Percentiles rank a stretch among this genome's conserved stretches.
Conservation (phyloP, 2,329 filamentous ascomycete genomes). For the Xylaria arbuscula region DNA sequence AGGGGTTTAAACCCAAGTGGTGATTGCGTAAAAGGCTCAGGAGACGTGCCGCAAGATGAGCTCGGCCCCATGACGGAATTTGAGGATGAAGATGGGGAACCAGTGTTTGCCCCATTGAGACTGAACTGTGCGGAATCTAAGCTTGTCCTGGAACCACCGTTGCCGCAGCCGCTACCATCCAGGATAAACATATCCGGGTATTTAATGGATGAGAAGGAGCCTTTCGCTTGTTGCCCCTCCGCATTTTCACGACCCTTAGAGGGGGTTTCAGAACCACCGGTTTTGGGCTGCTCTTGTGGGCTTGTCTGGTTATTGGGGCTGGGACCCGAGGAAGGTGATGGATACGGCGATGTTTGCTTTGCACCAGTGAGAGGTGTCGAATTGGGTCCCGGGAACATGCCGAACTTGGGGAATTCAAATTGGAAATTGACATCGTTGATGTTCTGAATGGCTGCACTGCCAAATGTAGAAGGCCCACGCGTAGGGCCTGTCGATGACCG, state of each 20-base stretch:
- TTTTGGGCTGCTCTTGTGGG: slow-evolving; percentile 50
- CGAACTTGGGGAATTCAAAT: slow-evolving; percentile 97
- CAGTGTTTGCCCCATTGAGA: slow-evolving; percentile 65
- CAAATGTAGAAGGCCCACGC: slow-evolving; percentile 59
- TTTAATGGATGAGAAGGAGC: slow-evolving; percentile 61
- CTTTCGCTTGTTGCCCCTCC: slow-evolving; percentile 55
- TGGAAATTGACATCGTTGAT: slow-evolving; percentile 84
- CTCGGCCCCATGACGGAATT: slow-evolving; percentile 69
- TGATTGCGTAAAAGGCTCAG: slow-evolving; percentile 79
- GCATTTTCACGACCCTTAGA: slow-evolving; percentile 53
- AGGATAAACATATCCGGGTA: slow-evolving; percentile 68
- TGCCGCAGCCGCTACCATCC: slow-evolving; percentile 54
- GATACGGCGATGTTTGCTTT: slow-evolving; percentile 42
- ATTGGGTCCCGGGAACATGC: slow-evolving; percentile 69
- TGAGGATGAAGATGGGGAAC: slow-evolving; percentile 72
- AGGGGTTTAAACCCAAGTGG: slow-evolving; percentile 72
- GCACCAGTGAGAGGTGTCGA: slow-evolving; percentile 30
- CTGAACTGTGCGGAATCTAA: slow-evolving; percentile 63
- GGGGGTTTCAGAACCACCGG: slow-evolving; percentile 49
- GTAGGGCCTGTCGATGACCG: slow-evolving; percentile 45
- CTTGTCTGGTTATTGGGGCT: slow-evolving; percentile 51
- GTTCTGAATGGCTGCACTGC: slow-evolving; percentile 65
- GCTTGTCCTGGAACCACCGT: slow-evolving; percentile 61
- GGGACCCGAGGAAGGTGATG: slow-evolving; percentile 45
- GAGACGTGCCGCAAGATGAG: slow-evolving; percentile 80